phyloP scores from a whole-genome alignment of 2,329 filamentous ascomycete genomes.

The Fonsecaea nubica region DNA sequence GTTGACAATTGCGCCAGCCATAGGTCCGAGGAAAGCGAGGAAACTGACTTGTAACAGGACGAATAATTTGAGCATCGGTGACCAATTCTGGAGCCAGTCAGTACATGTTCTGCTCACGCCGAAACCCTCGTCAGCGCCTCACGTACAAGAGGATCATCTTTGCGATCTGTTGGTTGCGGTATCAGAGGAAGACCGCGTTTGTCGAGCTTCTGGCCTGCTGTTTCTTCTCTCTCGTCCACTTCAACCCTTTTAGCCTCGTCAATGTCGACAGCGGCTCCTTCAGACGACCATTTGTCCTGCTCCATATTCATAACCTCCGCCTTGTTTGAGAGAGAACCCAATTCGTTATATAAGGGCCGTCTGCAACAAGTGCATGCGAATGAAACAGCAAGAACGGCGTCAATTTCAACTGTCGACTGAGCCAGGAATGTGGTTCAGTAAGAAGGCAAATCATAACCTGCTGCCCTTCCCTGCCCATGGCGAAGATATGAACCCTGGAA shows the following conservation, averaged over 20 bases:
- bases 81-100: conserved; percentile 41
- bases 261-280: conserved; percentile 5
- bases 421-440: not conserved
- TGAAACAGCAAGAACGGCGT: not conserved
- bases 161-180: conserved; percentile 38
- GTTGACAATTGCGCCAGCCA: conserved; percentile 43
- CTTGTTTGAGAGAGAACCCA: conserved; percentile 18
- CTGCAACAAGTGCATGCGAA: not conserved
- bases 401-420: not conserved
- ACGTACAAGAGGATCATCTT: conserved; percentile 40
- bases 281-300: conserved; percentile 13
- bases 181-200: conserved; percentile 40
- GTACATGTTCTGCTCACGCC: not conserved
- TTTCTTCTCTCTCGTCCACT: conserved; percentile 6
- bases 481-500: not conserved
- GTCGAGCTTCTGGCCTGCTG: conserved; percentile 33
- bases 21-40: conserved; percentile 44
- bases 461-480: not conserved
- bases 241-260: conserved; percentile 7
- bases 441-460: not conserved
- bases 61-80: conserved; percentile 32
- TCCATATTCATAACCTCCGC: conserved; percentile 23
- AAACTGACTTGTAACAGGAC: conserved; percentile 44
- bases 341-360: not conserved
- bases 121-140: conserved; percentile 13